Evolutionary conservation across 2,329 filamentous ascomycete genomes (phyloP), one percentile per base, ranked within the genome.

Genomic region (Didymella glomerata): DNA sequence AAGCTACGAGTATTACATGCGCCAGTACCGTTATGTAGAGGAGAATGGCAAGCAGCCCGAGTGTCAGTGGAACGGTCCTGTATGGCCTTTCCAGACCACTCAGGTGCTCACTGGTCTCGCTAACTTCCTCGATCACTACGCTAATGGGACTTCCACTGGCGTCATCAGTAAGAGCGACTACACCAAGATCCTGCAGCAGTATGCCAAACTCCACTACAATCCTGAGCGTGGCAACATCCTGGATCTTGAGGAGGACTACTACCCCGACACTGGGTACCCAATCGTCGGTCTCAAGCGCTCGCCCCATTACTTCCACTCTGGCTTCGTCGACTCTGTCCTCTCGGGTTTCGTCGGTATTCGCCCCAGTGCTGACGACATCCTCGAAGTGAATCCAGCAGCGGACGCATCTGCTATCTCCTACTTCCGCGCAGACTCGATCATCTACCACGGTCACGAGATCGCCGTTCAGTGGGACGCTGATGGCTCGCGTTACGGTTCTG

Each of bases 241-340:
- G 0, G 75, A 81, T 32, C 56, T 81, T 4, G 74, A 81, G 59
- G 79, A 81, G 65, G 77, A 81, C 56, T 81, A 81, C 61, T 74
- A 81, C 41, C 72, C 79, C 0, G 78, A 79, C 54, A 77, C 78
- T n/a, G 73, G 77, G 0, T 69, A 70, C 0, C 77, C 77, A 0
- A 78, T 81, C 25, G 79, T 81, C 2, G 79, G 78, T 0, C 71
- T 81, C 5, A 72, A 76, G 28, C 76, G 79, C 7, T 79, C 76
- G 2, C 78, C 74, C 14, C 79, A 81, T 53, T 81, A 81, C 65
- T 81, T 81, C 69, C 79, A 81, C 67, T 81, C 79, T 1, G 78
- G 79, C 1, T 81, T 76, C 61, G 71, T 77, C 25, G 79, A 81
- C 54, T 69, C 78, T 2, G 67, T 81, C 32, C 70, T 81, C 14